Conservation (phyloP, 2,329 filamentous ascomycete genomes). For the Aspergillus tamarii region DNA sequence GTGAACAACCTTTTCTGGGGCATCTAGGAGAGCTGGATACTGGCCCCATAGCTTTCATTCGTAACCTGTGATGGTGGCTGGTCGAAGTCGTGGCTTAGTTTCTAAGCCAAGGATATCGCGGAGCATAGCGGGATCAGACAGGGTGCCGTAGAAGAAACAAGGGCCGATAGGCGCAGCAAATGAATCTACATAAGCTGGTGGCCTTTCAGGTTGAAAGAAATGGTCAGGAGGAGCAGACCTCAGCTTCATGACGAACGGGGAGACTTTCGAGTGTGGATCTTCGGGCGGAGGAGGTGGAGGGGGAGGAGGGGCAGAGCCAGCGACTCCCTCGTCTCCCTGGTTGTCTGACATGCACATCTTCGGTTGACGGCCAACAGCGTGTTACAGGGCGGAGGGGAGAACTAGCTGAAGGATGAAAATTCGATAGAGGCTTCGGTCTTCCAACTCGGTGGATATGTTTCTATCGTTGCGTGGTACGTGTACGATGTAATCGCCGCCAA, state of each 20-base stretch:
- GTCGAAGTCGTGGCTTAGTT: slow-evolving; percentile 21
- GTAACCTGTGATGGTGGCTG: slow-evolving; percentile 29
- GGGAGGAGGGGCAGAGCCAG: background rate
- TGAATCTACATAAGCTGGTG: slow-evolving; percentile 1
- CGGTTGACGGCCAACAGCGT: background rate
- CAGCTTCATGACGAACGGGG: slow-evolving; percentile 19
- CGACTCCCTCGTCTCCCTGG: background rate
- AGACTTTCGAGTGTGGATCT: slow-evolving; percentile 17
- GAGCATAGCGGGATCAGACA: slow-evolving; percentile 35
- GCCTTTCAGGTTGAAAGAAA: slow-evolving; percentile 14
- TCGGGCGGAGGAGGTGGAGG: slow-evolving; percentile 15
- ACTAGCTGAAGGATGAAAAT: background rate
- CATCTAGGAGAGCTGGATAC: slow-evolving; percentile 31
- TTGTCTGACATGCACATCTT: background rate
- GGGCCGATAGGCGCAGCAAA: slow-evolving; percentile 20
- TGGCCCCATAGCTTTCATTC: slow-evolving; percentile 34
- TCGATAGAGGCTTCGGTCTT: background rate
- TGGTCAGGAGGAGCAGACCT: slow-evolving; percentile 15
- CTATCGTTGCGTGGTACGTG: background rate
- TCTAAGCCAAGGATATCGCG: slow-evolving; percentile 28
- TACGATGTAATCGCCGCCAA: too few species aligned
- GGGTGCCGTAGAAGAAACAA: slow-evolving; percentile 45
- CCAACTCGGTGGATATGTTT: background rate
- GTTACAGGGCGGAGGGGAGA: background rate
- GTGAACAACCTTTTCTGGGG: slow-evolving; percentile 20